These are phyloP conservation scores for Dothideomycetes sp. DNA, from an alignment of 2,329 filamentous ascomycete genomes.

Conservation along the genomic window DNA sequence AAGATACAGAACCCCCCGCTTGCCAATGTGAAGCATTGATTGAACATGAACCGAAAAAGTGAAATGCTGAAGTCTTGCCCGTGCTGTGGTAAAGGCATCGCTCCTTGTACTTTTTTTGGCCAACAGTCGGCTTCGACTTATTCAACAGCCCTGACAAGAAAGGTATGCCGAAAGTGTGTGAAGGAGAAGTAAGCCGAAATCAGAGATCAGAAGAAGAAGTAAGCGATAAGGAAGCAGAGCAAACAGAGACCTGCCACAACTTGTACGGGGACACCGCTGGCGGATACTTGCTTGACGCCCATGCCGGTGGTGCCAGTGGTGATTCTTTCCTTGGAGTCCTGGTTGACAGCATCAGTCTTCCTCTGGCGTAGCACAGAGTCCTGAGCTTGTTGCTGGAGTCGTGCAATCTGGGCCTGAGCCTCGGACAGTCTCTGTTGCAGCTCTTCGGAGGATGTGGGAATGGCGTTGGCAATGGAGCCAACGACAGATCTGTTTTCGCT, in stretches of 20 bases:
- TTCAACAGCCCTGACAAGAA: no score
- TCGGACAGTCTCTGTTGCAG: slow-evolving; percentile 63
- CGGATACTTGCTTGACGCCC: slow-evolving; percentile 40
- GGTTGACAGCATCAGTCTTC: slow-evolving; percentile 45
- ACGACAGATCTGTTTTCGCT: slow-evolving; percentile 26
- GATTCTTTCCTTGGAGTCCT: slow-evolving; percentile 40
- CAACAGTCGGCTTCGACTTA: no score
- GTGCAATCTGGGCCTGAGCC: slow-evolving; percentile 61
- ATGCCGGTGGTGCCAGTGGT: slow-evolving; percentile 41
- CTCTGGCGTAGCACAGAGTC: slow-evolving; percentile 69
- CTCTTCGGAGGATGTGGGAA: slow-evolving; percentile 46
- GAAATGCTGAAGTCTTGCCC: no score
- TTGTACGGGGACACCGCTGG: slow-evolving; percentile 76
- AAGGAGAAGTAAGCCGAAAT: no score
- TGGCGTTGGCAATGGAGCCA: slow-evolving; percentile 35
- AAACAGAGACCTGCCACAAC: slow-evolving; percentile 76
- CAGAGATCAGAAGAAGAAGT: slow-evolving; percentile 96
- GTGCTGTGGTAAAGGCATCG: no score
- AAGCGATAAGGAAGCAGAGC: slow-evolving; percentile 84
- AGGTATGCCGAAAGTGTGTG: no score
- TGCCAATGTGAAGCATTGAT: neutral
- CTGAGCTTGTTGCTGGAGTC: slow-evolving; percentile 51
- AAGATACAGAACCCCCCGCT: neutral
- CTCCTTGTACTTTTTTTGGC: no score
- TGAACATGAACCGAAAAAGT: no score